phyloP scores from a whole-genome alignment of 257 asterid species.

The Fraxinus anomala region DNA sequence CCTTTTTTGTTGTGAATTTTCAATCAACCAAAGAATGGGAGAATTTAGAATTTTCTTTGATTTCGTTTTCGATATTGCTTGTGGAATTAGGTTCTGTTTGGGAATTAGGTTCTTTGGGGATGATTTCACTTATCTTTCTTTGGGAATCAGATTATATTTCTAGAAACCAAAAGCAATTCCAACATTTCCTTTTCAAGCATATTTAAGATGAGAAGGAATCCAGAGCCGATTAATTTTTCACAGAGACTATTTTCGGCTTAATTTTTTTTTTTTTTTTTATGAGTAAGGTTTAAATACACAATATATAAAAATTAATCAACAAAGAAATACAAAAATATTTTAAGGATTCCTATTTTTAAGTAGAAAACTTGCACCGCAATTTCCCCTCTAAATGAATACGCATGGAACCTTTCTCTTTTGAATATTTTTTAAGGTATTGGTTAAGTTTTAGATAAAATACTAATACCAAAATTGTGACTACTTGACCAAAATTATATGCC shows the following conservation, averaged over 20 bases:
- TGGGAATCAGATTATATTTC: constrained; percentile 6
- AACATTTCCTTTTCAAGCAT: not conserved
- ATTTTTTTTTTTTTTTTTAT: not conserved
- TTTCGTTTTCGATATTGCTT: not conserved
- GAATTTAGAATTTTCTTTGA: not conserved
- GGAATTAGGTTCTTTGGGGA: constrained; percentile 1
- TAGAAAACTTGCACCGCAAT: too few species aligned
- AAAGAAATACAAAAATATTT: too few species aligned
- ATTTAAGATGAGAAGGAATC: not conserved
- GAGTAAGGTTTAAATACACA: not conserved
- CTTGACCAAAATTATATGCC: too few species aligned
- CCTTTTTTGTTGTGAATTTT: not conserved
- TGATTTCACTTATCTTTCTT: not conserved
- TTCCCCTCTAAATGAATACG: too few species aligned
- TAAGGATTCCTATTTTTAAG: too few species aligned
- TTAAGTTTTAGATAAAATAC: too few species aligned
- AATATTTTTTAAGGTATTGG: too few species aligned
- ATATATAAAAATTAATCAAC: too few species aligned
- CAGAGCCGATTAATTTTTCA: not conserved
- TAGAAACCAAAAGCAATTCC: not conserved
- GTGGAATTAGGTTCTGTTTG: constrained; percentile 6
- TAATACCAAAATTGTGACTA: too few species aligned
- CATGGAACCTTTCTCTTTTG: too few species aligned
- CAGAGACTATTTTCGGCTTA: not conserved
- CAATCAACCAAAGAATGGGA: not conserved